Base-by-base conservation (phyloP, 768 basidiomycete genomes). In the Leccinum uliginosum region DNA sequence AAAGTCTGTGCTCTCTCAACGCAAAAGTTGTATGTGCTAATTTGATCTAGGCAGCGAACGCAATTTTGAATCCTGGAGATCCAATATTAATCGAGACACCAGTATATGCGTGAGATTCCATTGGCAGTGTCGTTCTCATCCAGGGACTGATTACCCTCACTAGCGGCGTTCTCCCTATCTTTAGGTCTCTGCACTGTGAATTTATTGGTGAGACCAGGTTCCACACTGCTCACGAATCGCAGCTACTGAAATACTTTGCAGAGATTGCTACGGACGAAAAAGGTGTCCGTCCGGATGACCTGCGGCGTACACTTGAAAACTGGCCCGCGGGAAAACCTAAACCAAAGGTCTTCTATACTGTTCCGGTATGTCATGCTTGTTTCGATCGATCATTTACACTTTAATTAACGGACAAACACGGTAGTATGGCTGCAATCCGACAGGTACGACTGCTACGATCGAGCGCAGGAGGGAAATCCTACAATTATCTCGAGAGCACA, bases 341-440 rank as follows among this genome's bases (percentile, higher is more conserved):
- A 64, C 93, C 93, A 4, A 91, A 83, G 70, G 75, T 86, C 0
- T 74, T 96, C 40, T 96, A 95, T 73, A 93, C 85, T 5, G 85
- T 93, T 38, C 86, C 85, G 4, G 87, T 89, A 70, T 23, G 82
- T 45, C 23, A 48, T 54, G 11, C 30, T 50, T 56, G 14, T 56
- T 35, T 49, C 56, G 40, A 55, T 59, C 50, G 50, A 62, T 53
- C 45, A 15, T 40, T 34, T 17, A 5, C 11, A 21, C 40, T n/a
- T 47, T 45, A 30, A 30, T 27, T 34, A 34, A 46, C 44, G 50
- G 51, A 40, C 53, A 27, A 45, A 45, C 53, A 51, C 19, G 15
- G 15, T 58, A 89, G 86, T 88, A 87, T 64, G 93, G 93, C 32
- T 87, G 86, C 62, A 95, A 95, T 70, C 93, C 92, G 3, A 90